Evolutionary conservation across 1,284 basidiomycete genomes (phyloP), one percentile per base, ranked within the genome.

Genomic region (Hypsizygus ulmarius): DNA sequence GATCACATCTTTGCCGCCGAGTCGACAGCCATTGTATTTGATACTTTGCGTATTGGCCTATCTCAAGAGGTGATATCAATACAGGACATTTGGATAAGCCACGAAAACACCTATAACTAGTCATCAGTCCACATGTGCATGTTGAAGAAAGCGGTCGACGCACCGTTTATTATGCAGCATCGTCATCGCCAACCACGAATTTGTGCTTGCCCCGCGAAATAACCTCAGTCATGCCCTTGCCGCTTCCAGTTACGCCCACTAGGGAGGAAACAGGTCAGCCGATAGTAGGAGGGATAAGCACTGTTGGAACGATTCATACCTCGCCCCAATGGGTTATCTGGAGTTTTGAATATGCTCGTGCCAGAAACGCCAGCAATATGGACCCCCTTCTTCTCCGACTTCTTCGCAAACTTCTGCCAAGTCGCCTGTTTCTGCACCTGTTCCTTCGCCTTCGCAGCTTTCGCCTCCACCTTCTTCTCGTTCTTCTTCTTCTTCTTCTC

Each of bases 371-470:
- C 92, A 51, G 83, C 90, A 58, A 90, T 90, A 69, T 86, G 87
- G 30, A 94, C 86, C 6, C 94, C 94, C 73, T 98, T 98, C 79
- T 92, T 95, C 64, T 91, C 87, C 28, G 89, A 86, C 73, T 97
- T 97, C 73, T 95, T 96, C 9, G 95, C 90, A 75, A 99, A 99
- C 72, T 93, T 94, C 71, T 97, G 92, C 96, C 96, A 99, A 15
- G 86, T 87, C 55, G 81, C 82, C 73, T 97, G 92, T 72, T 96
- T 96, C 51, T 80, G 79, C 43, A 77, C 79, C 68, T 95, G 92
- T 63, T 96, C 93, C 64, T 93, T 90, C 7, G 93, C 86, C 69
- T 96, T 96, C 14, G 84, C 82, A 36, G 92, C 90, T 61, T 84
- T 85, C 5, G 74, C 79, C 72, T 94, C 92, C 50, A 93, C 64